phyloP scores from a whole-genome alignment of 2,329 filamentous ascomycete species.

The Curvularia sp. region DNA sequence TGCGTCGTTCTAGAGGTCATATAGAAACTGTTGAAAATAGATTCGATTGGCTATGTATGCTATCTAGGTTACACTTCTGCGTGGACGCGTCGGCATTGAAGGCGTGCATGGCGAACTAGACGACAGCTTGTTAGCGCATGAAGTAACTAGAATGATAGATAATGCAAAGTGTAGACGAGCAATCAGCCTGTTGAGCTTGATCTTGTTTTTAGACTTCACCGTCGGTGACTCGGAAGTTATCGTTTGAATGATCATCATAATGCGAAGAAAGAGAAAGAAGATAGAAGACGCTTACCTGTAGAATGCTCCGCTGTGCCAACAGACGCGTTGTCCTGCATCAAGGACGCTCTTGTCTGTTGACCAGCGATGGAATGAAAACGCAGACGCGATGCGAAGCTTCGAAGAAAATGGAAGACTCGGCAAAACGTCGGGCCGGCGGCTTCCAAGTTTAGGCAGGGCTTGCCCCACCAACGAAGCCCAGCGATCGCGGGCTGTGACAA shows the following conservation, averaged over 20 bases:
- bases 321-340: constrained; percentile 7
- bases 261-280: constrained; percentile 5
- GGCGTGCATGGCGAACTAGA: constrained; percentile 6
- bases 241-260: constrained; percentile 45
- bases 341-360: constrained; percentile 2
- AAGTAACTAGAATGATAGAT: constrained; percentile 1
- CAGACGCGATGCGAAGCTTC: constrained; percentile 3
- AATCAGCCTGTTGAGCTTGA: constrained; percentile 65
- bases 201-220: constrained; percentile 49
- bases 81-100: not conserved
- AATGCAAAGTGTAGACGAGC: constrained; percentile 11
- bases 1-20: not conserved
- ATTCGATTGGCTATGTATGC: constrained; percentile 23
- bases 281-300: constrained; percentile 28
- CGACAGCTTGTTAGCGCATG: constrained; percentile 23
- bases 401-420: constrained; percentile 24
- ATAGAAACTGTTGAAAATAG: not conserved
- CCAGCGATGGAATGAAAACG: constrained; percentile 11
- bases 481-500: constrained; percentile 30
- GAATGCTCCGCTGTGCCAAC: not conserved
- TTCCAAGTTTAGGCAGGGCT: constrained; percentile 15
- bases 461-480: constrained; percentile 40
- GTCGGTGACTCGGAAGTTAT: constrained; percentile 47
- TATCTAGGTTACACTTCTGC: constrained; percentile 16
- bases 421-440: constrained; percentile 28